Evolutionary conservation across 139 green algal genomes (phyloP), one percentile per base, ranked within the genome.

Genomic region (Chlamydomonas schloesseri): DNA sequence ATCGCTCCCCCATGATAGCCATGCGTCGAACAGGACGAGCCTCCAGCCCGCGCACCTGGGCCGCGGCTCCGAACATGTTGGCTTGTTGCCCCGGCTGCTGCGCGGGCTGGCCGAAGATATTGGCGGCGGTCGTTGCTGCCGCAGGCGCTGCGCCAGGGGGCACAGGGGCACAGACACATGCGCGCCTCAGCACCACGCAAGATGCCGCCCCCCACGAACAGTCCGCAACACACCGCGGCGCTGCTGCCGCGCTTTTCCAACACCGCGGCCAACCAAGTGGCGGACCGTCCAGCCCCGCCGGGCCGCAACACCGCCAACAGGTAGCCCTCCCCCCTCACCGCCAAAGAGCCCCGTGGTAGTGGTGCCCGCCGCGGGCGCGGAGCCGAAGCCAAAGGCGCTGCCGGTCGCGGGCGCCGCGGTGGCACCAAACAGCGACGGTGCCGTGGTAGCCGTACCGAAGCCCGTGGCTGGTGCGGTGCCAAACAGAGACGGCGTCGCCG

Each of bases 351-450:
- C 62, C 0, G 37, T 64, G 3, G 75, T 71, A 1, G 73, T 29
- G 14, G 50, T 46, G 8, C 47, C 57, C 17, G 60, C 47, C 3
- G 77, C 77, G 0, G 77, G 62, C 14, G 64, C 15, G 5, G 64
- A 29, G 14, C 64, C 29, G 10, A 71, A 71, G 29, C 2, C 1
- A 2, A 29, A 37, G n/a, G 64, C 42, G 8, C 42, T 18, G n/a
- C 14, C 64, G 9, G 64, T 37, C 26, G n/a, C 29, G 9, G 72
- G 10, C 23, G 72, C 21, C 26, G 47, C 26, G 1, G 76, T 23
- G 29, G 72, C 47, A 23, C 78, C 78, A 20, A 84, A 84, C 9
- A 84, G 64, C 11, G 78, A 84, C 5, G 64, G 78, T 4, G 80
- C 18, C 0, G 80, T 18, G 15, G 77, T 28, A 2, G 77, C 15